Evolutionary conservation across 768 basidiomycete genomes (phyloP).

Genomic region (Pleurotus platypus): DNA sequence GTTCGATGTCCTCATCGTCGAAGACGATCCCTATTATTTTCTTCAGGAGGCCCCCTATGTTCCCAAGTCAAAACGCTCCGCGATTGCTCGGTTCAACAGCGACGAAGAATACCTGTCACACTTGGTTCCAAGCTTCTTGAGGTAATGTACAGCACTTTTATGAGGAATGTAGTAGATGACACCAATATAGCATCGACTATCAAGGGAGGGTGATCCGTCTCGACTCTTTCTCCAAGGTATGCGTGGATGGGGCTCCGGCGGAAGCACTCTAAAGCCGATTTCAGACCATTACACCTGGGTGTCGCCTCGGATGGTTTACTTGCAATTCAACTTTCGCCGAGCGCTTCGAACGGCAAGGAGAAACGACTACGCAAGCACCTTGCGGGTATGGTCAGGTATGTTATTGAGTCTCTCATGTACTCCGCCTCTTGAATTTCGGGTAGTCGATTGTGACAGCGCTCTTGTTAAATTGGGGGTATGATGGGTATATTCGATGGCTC

Average conservation of each 20-base stretch:
- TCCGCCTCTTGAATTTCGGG: conserved; percentile 10
- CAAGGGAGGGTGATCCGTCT: conserved; percentile 83
- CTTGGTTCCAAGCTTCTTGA: conserved; percentile 61
- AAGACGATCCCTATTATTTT: conserved; percentile 84
- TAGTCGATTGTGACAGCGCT: conserved; percentile 58
- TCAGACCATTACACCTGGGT: conserved; percentile 76
- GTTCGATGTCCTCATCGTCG: conserved; percentile 75
- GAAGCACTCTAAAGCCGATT: too few relatives aligned
- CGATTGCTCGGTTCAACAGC: conserved; percentile 19
- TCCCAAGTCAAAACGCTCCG: conserved; percentile 32
- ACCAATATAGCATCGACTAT: conserved; percentile 50
- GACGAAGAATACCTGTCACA: conserved; percentile 45
- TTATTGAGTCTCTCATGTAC: not conserved
- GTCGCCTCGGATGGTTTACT: conserved; percentile 77
- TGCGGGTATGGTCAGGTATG: conserved; percentile 67
- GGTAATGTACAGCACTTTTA: conserved; percentile 25
- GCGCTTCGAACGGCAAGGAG: conserved; percentile 63
- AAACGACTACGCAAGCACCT: conserved; percentile 67
- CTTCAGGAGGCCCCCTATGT: conserved; percentile 59
- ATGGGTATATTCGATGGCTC: conserved; percentile 78
- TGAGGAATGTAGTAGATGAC: not conserved
- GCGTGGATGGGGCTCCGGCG: too few relatives aligned
- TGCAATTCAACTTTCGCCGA: conserved; percentile 76
- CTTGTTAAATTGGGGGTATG: conserved; percentile 61
- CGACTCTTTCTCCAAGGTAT: conserved; percentile 76